These are phyloP conservation scores for Gloeophyllum trabeum DNA, from an alignment of 768 basidiomycete species.

Conservation along the genomic window DNA sequence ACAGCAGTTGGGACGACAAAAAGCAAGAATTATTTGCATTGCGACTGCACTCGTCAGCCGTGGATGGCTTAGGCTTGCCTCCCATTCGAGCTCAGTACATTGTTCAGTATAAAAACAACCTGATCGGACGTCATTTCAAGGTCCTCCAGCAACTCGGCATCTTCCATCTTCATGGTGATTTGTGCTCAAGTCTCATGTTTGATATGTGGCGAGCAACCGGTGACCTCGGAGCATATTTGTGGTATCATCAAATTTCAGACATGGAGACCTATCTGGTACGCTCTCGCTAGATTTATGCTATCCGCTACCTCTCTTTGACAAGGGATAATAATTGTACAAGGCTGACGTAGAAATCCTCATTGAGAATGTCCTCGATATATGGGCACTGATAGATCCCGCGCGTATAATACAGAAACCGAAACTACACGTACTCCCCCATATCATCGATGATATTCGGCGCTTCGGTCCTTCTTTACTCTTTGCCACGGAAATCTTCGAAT, in stretches of 20 bases:
- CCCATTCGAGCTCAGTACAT: constrained; percentile 4
- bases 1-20: constrained; percentile 12
- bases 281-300: neutral
- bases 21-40: constrained; percentile 14
- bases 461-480: constrained; percentile 19
- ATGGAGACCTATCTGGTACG: constrained; percentile 16
- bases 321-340: constrained; percentile 1
- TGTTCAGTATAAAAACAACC: constrained; percentile 3
- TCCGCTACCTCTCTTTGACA: neutral
- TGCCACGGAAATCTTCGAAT: constrained; percentile 19
- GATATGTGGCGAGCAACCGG: constrained; percentile 20
- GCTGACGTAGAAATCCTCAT: no score
- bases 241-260: constrained; percentile 18
- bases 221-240: constrained; percentile 18
- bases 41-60: constrained; percentile 2
- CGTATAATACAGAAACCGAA: constrained; percentile 20
- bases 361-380: no score
- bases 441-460: constrained; percentile 11
- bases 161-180: constrained; percentile 7
- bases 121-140: constrained; percentile 9
- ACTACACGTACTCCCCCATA: constrained; percentile 17
- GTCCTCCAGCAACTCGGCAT: constrained; percentile 1
- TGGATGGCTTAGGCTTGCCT: constrained; percentile 2
- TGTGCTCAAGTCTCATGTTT: constrained; percentile 7
- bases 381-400: no score